Percentiles rank a stretch among this genome's conserved stretches.
These are phyloP conservation scores for Colletotrichum lini DNA, from an alignment of 2,329 filamentous ascomycete species.

Conservation along the genomic window DNA sequence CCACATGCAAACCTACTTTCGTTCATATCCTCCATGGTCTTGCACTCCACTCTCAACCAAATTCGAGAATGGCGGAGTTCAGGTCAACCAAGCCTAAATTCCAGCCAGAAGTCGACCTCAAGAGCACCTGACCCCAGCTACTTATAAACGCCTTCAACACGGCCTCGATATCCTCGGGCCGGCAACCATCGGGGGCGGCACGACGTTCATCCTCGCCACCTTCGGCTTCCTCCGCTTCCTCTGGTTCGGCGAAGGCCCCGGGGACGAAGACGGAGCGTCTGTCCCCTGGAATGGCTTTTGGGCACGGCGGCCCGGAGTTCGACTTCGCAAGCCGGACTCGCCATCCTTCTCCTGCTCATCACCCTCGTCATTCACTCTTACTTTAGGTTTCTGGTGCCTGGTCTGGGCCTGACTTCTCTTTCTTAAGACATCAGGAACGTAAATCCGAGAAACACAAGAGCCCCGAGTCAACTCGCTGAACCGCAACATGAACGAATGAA, in stretches of 20 bases:
- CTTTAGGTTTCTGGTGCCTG: constrained; percentile 9
- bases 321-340: background rate
- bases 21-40: background rate
- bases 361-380: constrained; percentile 13
- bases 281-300: constrained; percentile 40
- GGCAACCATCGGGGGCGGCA: constrained; percentile 38
- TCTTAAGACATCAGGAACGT: background rate
- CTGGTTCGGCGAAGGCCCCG: constrained; percentile 42
- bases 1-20: background rate
- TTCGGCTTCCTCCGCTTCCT: constrained; percentile 44
- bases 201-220: constrained; percentile 40
- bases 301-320: constrained; percentile 31
- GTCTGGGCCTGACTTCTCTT: background rate
- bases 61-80: constrained; percentile 2
- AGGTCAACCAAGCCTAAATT: constrained; percentile 2
- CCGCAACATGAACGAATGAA: constrained; percentile 23
- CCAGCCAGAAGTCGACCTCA: constrained; percentile 4
- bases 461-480: constrained; percentile 19
- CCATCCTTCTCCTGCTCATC: background rate
- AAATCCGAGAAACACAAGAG: background rate
- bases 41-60: background rate
- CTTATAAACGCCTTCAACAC: constrained; percentile 6
- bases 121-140: background rate
- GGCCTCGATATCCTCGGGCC: constrained; percentile 35
- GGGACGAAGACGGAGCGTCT: constrained; percentile 37